These are phyloP conservation scores for Aspergillus oerlinghausenensis DNA, from an alignment of 2,329 filamentous ascomycete species.

Conservation along the genomic window DNA sequence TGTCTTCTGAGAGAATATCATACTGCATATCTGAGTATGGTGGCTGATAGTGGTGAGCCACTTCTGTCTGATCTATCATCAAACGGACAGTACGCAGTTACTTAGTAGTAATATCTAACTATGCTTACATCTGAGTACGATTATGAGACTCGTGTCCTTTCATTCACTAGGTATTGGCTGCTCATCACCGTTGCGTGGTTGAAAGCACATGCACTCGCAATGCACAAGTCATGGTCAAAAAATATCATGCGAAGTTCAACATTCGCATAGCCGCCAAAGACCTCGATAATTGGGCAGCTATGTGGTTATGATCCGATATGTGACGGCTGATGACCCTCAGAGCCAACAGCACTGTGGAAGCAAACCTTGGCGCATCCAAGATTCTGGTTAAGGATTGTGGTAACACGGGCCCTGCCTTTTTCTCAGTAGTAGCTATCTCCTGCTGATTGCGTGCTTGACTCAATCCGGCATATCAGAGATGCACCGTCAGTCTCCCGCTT, in stretches of 20 bases:
- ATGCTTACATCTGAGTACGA: background rate
- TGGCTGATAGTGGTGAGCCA: background rate
- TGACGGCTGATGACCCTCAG: no score
- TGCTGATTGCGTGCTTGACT: no score
- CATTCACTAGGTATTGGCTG: background rate
- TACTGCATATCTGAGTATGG: background rate
- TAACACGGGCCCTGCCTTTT: background rate
- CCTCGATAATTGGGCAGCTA: no score
- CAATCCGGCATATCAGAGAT: background rate
- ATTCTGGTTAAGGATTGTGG: background rate
- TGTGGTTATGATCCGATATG: no score
- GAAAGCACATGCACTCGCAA: background rate
- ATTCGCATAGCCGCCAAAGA: no score
- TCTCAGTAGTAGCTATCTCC: no score
- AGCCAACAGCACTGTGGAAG: background rate
- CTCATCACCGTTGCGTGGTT: background rate
- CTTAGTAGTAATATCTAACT: background rate
- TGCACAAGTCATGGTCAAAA: background rate
- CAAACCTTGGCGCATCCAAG: background rate
- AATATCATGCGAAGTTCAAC: background rate
- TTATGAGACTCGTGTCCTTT: background rate
- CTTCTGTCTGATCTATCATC: background rate
- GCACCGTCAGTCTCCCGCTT: background rate
- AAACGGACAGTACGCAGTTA: background rate
- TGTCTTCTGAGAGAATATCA: background rate